Base-by-base conservation (phyloP, 2,329 filamentous ascomycete species). In the Neofusicoccum umdonicola region DNA sequence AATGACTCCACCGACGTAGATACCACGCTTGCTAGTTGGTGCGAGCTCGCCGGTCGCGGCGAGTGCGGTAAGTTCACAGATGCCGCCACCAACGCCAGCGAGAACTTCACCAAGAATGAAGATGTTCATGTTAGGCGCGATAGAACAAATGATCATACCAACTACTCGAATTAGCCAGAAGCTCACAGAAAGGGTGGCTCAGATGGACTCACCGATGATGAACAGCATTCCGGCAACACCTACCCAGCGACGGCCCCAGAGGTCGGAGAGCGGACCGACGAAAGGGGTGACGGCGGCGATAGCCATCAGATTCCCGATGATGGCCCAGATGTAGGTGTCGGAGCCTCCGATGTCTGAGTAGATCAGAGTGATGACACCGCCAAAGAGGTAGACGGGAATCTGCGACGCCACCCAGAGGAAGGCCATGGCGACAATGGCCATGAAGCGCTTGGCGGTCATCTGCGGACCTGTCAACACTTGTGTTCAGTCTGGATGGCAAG, bases 31-130 rank as follows among this genome's bases (percentile, higher is more conserved):
- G 17, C 83, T 80, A 19, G 85, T 85, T 1, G 89, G 88, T 0
- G 87, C 89, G 66, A 91, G 81, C 72, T 91, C 88, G 2, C 87
- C 86, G 1, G 88, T 88, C 39, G 84, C 88, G 34, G 88, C 87
- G 8, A 91, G 79, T 4, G 88, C 87, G 5, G 87, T 90, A 39
- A 91, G 78, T 73, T 90, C 88, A 68, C 87, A 88, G 66, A 90
- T 83, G 13, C 88, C 88, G 11, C 88, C 87, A 39, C 88, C 88
- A 5, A 86, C 78, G 1, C 88, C 88, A 9, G 87, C 82, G 67
- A 90, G 80, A 2, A 83, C 81, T 13, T 70, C 68, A 6, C 78
- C 79, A n/a, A 74, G 68, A 31, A 80, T 77, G 9, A 80, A 76
- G 0, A 76, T 62, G 4, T 48, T 37, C 62, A 63, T 63, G 51